A percentile compares a stretch with the other conserved stretches of the same genome.
Evolutionary conservation across 2,329 filamentous ascomycete genomes (phyloP).

Genomic region (Dothiorella sarmentorum): DNA sequence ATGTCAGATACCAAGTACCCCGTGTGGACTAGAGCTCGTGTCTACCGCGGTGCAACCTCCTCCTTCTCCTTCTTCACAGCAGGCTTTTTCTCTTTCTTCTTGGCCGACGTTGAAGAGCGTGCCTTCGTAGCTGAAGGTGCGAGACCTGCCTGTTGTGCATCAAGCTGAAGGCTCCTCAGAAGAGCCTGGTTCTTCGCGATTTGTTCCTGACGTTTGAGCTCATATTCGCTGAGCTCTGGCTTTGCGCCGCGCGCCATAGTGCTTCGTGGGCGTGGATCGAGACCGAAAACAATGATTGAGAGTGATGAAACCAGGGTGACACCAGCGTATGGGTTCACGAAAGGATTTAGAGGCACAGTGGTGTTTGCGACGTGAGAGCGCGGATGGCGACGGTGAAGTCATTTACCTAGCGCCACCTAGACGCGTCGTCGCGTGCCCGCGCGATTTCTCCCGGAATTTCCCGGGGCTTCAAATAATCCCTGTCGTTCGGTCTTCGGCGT

Average conservation of each 20-base stretch:
- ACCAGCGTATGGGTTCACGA: not conserved
- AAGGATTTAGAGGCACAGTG: not conserved
- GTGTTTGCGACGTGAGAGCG: not conserved
- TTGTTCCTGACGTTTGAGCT: conserved; percentile 78
- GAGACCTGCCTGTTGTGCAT: conserved; percentile 65
- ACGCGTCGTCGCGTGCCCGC: conserved; percentile 17
- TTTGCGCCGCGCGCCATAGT: conserved; percentile 36
- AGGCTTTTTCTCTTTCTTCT: conserved; percentile 42
- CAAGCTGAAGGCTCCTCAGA: conserved; percentile 69
- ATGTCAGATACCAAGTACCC: not conserved
- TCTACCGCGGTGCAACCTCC: conserved; percentile 49
- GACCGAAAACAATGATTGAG: not conserved
- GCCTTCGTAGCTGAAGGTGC: conserved; percentile 54
- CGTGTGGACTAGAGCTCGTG: too few relatives aligned
- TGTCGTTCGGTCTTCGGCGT: not conserved
- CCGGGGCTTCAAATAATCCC: not conserved
- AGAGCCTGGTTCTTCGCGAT: conserved; percentile 83
- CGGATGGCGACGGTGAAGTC: conserved; percentile 8
- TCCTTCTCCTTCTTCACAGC: conserved; percentile 56
- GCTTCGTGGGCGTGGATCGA: not conserved
- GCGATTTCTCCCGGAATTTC: conserved; percentile 1
- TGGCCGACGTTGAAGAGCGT: conserved; percentile 46
- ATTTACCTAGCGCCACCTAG: not conserved
- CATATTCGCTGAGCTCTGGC: conserved; percentile 73
- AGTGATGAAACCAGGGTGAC: not conserved